Evolutionary conservation across 331 rosid genomes (phyloP).

Genomic region (Quercus lobata): DNA sequence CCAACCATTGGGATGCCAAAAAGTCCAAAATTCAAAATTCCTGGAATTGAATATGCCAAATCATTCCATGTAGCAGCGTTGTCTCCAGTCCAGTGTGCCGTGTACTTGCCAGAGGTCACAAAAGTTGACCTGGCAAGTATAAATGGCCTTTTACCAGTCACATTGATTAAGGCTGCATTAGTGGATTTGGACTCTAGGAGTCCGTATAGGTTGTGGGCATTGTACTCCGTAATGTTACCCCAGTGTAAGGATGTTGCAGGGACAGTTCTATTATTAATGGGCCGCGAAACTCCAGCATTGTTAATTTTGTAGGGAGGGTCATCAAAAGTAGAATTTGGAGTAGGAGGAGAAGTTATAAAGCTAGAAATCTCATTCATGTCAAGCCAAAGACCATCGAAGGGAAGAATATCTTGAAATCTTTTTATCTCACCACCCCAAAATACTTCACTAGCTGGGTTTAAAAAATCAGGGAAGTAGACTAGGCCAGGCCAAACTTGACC

Average conservation of each 20-base stretch:
- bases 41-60: conserved; percentile 67
- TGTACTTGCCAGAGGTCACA: conserved; percentile 78
- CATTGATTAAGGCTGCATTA: conserved; percentile 41
- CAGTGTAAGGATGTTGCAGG: conserved; percentile 65
- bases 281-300: conserved; percentile 22
- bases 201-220: conserved; percentile 74
- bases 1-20: conserved; percentile 93
- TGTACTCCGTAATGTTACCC: conserved; percentile 61
- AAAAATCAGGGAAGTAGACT: conserved; percentile 74
- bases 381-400: conserved; percentile 84
- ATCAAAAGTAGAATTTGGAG: conserved; percentile 57
- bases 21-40: conserved; percentile 62
- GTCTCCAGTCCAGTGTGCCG: conserved; percentile 97
- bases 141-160: conserved; percentile 79
- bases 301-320: conserved; percentile 67
- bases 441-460: conserved; percentile 42
- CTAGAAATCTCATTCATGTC: conserved; percentile 82
- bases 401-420: conserved; percentile 43
- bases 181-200: conserved; percentile 63
- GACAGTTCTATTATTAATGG: conserved; percentile 45
- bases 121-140: conserved; percentile 79
- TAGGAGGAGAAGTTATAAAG: conserved; percentile 49
- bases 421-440: conserved; percentile 72
- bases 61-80: conserved; percentile 83
- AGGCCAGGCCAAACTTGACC: conserved; percentile 89